Conservation (phyloP, 1,284 basidiomycete species). For the Marasmius oreades region DNA sequence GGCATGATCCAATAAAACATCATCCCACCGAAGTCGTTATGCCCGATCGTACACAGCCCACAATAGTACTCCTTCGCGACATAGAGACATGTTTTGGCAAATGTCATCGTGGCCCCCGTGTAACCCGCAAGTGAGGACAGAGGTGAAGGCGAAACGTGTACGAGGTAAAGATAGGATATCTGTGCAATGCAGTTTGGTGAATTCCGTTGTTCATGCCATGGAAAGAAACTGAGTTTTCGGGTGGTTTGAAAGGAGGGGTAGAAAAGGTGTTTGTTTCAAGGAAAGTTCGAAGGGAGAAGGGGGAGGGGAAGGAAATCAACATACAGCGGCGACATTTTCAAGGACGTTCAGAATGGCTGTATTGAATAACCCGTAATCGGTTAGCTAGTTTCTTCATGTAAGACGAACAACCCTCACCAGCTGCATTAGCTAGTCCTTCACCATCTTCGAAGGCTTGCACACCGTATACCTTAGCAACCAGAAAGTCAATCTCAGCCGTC, state of each 20-base stretch:
- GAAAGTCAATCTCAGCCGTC: background rate
- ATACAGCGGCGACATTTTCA: slow-evolving; percentile 47
- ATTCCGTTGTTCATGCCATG: background rate
- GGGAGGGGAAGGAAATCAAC: slow-evolving; percentile 9
- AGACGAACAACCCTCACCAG: slow-evolving; percentile 33
- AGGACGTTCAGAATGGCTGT: slow-evolving; percentile 51
- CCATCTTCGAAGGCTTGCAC: slow-evolving; percentile 38
- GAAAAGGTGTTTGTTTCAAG: too few species aligned
- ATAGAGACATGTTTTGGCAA: slow-evolving; percentile 52
- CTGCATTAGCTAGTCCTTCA: slow-evolving; percentile 54
- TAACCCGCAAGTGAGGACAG: slow-evolving; percentile 38
- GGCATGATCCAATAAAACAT: slow-evolving; percentile 47
- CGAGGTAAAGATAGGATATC: slow-evolving; percentile 40
- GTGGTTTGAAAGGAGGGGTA: background rate
- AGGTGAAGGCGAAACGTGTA: slow-evolving; percentile 22
- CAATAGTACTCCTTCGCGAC: slow-evolving; percentile 43
- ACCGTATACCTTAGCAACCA: slow-evolving; percentile 41
- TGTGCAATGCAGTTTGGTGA: slow-evolving; percentile 6
- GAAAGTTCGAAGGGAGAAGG: background rate
- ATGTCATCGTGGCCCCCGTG: slow-evolving; percentile 47
- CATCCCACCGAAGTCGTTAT: slow-evolving; percentile 39
- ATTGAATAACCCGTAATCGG: slow-evolving; percentile 3
- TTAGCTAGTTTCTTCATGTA: background rate
- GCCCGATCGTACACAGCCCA: slow-evolving; percentile 44
- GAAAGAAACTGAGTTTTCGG: background rate